These are phyloP conservation scores for Didymella arachidicola DNA, from an alignment of 2,329 filamentous ascomycete species.

Conservation along the genomic window DNA sequence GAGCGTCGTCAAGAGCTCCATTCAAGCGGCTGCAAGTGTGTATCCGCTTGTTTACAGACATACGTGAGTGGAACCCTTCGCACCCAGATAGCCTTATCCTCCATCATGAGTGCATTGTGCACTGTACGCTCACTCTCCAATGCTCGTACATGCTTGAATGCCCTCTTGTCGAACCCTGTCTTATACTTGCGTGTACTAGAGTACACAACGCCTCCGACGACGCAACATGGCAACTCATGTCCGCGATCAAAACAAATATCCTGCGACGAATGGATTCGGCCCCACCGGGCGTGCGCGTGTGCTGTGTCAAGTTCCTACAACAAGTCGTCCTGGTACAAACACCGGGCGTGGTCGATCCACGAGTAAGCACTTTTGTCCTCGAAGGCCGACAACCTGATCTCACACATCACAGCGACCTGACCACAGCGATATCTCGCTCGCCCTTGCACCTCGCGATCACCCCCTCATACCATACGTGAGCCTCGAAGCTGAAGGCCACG, in stretches of 20 bases:
- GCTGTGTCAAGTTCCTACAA: constrained; percentile 97
- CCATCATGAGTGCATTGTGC: constrained; percentile 26
- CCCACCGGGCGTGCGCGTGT: constrained; percentile 79
- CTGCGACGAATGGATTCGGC: constrained; percentile 86
- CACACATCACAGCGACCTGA: constrained; percentile 67
- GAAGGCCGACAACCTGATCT: constrained; percentile 26
- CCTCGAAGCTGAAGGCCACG: constrained; percentile 91
- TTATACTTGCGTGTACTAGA: constrained; percentile 61
- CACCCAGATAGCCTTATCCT: constrained; percentile 33
- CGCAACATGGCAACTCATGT: constrained; percentile 86
- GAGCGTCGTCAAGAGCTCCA: constrained; percentile 81
- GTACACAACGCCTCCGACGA: constrained; percentile 85
- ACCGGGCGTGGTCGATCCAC: constrained; percentile 81
- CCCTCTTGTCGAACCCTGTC: constrained; percentile 38
- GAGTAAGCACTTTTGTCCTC: constrained; percentile 64
- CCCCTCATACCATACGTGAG: constrained; percentile 78
- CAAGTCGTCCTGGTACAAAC: constrained; percentile 92
- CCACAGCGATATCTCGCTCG: constrained; percentile 83
- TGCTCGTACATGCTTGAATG: constrained; percentile 25
- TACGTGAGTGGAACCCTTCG: constrained; percentile 73
- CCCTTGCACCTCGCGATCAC: constrained; percentile 84
- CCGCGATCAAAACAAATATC: constrained; percentile 86
- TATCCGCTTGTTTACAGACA: constrained; percentile 92
- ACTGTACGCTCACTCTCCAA: constrained; percentile 23
- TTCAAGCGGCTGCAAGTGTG: constrained; percentile 89